phyloP scores from a whole-genome alignment of 352 stramenopile species.

The Globisporangium barbulae region DNA sequence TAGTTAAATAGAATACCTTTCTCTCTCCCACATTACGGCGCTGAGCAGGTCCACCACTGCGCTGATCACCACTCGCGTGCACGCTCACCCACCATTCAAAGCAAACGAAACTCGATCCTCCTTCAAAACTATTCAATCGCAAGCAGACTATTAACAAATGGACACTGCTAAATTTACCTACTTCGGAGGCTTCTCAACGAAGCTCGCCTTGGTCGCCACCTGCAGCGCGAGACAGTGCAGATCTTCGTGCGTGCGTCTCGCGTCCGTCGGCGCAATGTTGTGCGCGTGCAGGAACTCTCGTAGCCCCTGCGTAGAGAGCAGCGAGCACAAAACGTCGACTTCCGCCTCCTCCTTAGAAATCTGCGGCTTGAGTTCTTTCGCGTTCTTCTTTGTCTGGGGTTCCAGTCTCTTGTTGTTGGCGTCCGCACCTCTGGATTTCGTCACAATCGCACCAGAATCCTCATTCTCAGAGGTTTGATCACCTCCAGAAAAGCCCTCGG shows the following conservation, averaged over 20 bases:
- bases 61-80: too few relatives aligned
- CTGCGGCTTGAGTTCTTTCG: conserved; percentile 1
- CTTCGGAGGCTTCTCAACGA: too few relatives aligned
- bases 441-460: conserved; percentile 10
- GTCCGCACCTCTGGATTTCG: conserved; percentile 28
- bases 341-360: conserved; percentile 34
- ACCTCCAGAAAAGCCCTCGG: conserved; percentile 29
- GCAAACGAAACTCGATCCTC: too few relatives aligned
- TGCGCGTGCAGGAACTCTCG: conserved; percentile 62
- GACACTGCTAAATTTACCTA: too few relatives aligned
- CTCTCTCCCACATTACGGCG: too few relatives aligned
- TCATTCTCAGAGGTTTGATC: conserved; percentile 2
- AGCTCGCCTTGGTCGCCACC: conserved; percentile 18
- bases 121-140: too few relatives aligned
- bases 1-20: too few relatives aligned
- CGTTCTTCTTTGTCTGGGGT: background rate
- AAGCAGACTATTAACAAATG: too few relatives aligned
- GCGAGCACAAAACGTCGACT: conserved; percentile 76
- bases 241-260: conserved; percentile 44
- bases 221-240: conserved; percentile 73
- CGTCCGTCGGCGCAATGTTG: conserved; percentile 40
- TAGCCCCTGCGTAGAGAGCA: conserved; percentile 72
- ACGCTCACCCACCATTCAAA: too few relatives aligned
- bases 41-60: too few relatives aligned
- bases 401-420: conserved; percentile 7